Conservation (phyloP, 2,329 filamentous ascomycete genomes). For the Microdochium nivale region DNA sequence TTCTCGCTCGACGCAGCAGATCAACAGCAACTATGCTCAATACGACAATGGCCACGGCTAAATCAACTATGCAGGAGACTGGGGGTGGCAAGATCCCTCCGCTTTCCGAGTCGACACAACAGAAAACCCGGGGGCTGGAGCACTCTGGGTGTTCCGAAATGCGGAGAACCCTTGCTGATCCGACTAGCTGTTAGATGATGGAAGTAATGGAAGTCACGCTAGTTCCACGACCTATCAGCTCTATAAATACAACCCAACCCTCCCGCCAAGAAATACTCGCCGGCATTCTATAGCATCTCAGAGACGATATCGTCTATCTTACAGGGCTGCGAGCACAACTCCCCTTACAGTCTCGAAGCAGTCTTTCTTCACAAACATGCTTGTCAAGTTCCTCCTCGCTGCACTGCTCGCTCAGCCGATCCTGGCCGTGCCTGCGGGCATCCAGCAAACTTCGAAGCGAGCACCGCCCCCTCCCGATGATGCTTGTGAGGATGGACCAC, state of each 20-base stretch:
- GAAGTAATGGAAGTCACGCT: neutral
- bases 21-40: too few species aligned
- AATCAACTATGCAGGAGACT: neutral
- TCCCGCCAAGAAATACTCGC: neutral
- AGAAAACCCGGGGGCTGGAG: neutral
- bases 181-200: too few species aligned
- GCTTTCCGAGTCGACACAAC: neutral
- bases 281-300: neutral
- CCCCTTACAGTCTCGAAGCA: neutral
- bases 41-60: neutral
- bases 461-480: too few species aligned
- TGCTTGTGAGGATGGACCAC: neutral
- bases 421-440: neutral
- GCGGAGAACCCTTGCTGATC: neutral
- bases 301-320: too few species aligned
- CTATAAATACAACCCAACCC: neutral
- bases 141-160: neutral
- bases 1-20: too few species aligned
- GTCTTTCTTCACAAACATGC: neutral
- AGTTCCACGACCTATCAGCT: neutral
- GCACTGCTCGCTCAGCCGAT: neutral
- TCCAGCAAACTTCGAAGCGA: neutral
- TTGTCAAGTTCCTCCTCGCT: neutral
- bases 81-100: neutral
- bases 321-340: neutral